Evolutionary conservation across 108 stramenopile genomes (phyloP), one percentile per base, ranked within the genome.

Genomic region (Stephanodiscus minutulus): DNA sequence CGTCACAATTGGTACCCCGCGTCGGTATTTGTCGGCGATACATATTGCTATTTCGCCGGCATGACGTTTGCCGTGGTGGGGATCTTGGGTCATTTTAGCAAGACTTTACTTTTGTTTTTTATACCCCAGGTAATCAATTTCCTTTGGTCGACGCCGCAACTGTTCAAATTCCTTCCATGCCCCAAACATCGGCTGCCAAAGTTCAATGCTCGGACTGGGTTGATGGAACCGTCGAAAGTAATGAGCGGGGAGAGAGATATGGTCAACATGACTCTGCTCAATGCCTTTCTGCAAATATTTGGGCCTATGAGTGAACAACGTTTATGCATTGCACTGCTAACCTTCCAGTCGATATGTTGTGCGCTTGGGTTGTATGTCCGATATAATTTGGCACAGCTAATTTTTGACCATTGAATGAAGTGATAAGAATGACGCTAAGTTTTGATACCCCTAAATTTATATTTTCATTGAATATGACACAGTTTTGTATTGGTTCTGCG

Each of bases 31-130:
- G 99, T 99, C 24, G 99, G 99, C 2, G 99, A 99, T 78, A 98
- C 98, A 28, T 99, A 86, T 74, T 98, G 97, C 72, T 98, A 99
- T 82, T 98, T 97, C 77, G 97, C 98, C 20, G 99, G 99, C 1
- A 98, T 99, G 97, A 96, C 96, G 0, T 96, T 99, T 83, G 97
- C 96, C 1, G 95, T 96, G 21, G 96, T 96, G 27, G 98, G 96
- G 0, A 96, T 96, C 37, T 78, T 95, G 68, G 93, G 99, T 11
- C 98, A 99, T 81, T 99, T 98, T 79, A 89, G 87, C 84, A 98
- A 98, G 70, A 98, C 98, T 1, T 86, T 99, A 22, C 63, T 98
- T 24, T 83, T 98, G 25, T 94, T 99, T 62, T 97, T 99, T 81
- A 82, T 98, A 44, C 99, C 99, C 7, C 99, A 99, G 81, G 69